Percentiles rank a stretch among this genome's conserved stretches.
phyloP scores from a whole-genome alignment of 345 rosid species.

The Mercurialis annua region DNA sequence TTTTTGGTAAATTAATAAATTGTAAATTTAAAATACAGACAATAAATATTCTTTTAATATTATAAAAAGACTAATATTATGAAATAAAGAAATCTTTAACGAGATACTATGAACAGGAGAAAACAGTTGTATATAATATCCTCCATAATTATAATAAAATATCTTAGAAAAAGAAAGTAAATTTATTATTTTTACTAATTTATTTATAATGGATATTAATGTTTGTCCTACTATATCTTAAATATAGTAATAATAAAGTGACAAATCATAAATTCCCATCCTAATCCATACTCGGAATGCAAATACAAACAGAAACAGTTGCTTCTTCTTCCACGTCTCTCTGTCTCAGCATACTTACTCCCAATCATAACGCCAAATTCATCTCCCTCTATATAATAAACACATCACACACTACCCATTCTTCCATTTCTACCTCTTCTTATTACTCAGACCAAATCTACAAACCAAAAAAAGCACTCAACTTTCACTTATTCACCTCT shows the following conservation, averaged over 20 bases:
- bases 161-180: no score
- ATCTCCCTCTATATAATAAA: neutral
- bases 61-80: no score
- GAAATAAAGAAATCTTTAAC: no score
- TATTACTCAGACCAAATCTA: neutral
- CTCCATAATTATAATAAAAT: no score
- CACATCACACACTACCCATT: neutral
- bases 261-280: neutral
- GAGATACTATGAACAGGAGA: no score
- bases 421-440: neutral
- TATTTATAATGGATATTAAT: no score
- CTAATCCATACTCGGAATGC: neutral
- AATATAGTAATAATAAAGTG: neutral
- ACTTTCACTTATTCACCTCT: neutral
- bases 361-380: neutral
- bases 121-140: no score
- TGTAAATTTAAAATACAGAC: no score
- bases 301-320: neutral
- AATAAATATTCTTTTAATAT: no score
- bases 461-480: neutral
- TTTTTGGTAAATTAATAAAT: no score
- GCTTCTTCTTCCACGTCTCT: constrained; percentile 4
- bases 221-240: no score
- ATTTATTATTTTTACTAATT: no score
- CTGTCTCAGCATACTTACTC: neutral